A percentile compares a stretch with the other conserved stretches of the same genome.
Evolutionary conservation across 2,329 filamentous ascomycete genomes (phyloP).

Genomic region (Colletotrichum sp.): DNA sequence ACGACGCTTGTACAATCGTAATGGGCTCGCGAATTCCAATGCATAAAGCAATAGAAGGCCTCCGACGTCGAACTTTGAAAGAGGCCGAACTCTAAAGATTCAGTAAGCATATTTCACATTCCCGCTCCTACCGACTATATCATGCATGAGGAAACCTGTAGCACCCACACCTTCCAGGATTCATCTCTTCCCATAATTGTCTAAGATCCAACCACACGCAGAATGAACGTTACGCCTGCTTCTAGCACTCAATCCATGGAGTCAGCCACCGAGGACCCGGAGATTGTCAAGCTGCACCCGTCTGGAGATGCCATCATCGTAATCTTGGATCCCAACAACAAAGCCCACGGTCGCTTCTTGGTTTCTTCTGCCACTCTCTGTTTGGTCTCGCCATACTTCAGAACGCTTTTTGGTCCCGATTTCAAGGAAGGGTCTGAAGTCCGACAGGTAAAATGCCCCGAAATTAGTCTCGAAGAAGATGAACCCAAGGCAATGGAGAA

Average conservation of each 20-base stretch:
- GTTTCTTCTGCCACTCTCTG: neutral
- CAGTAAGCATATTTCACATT: no score
- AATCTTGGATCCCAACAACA: neutral
- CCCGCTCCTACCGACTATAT: no score
- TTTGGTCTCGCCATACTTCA: neutral
- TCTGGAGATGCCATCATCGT: neutral
- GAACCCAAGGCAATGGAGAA: neutral
- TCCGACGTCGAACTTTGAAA: no score
- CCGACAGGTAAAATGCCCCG: neutral
- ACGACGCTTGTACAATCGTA: no score
- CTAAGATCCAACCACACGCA: no score
- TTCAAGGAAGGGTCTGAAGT: neutral
- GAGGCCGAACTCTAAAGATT: no score
- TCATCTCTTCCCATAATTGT: no score
- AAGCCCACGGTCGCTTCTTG: neutral
- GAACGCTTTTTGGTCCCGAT: neutral
- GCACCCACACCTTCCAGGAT: no score
- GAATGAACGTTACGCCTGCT: neutral
- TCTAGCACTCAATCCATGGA: neutral
- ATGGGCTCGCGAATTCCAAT: no score
- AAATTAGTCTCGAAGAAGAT: neutral
- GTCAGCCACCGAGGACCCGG: accelerated
- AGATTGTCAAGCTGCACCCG: neutral
- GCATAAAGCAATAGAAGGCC: no score
- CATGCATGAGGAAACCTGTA: no score